Base-by-base conservation (phyloP, 257 asterid species). In the Agastache rugosa region DNA sequence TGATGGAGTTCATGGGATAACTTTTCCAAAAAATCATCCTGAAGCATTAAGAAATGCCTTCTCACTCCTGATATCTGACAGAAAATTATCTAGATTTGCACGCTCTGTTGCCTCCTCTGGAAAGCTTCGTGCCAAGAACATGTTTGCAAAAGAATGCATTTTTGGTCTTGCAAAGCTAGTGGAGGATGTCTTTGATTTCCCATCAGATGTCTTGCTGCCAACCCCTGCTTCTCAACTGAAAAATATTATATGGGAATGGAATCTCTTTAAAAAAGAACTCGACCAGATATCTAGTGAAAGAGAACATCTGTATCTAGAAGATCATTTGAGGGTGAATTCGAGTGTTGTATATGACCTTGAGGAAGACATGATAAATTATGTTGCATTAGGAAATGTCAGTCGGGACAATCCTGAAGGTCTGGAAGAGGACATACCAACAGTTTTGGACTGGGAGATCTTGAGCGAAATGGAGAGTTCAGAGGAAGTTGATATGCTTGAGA, bases 131-230 rank as follows among this genome's bases (percentile, higher is more conserved):
- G 96, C 95, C 45, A 89, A 83, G 83, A 90, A 95, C 83, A 83
- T 95, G 97, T 82, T 90, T 74, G 98, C 98, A 63, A 77, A 86
- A 47, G 97, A 92, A 79, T 92, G 97, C 85, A 78, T 88, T 69
- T 50, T 67, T 61, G 87, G 81, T 45, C 87, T 88, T 71, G 96
- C 96, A 69, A 78, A 84, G 69, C 88, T 92, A 75, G 78, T 92
- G 63, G 99, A 95, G 81, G 76, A 87, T 81, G 80, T 86, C 73
- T 79, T 95, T 77, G 73, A 86, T 84, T 95, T 95, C 78, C 97
- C 99, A 59, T 92, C 98, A 62, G 96, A 95, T 83, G 96, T 89
- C 62, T 78, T 85, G 79, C 84, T 90, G 64, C 97, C 99, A 60
- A 88, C 82, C 58, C 80, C 79, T 69, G 77, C 86, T 72, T 82